These are phyloP conservation scores for Nematocida displodere DNA, from an alignment of 371 early-diverging fungal species.

Conservation along the genomic window DNA sequence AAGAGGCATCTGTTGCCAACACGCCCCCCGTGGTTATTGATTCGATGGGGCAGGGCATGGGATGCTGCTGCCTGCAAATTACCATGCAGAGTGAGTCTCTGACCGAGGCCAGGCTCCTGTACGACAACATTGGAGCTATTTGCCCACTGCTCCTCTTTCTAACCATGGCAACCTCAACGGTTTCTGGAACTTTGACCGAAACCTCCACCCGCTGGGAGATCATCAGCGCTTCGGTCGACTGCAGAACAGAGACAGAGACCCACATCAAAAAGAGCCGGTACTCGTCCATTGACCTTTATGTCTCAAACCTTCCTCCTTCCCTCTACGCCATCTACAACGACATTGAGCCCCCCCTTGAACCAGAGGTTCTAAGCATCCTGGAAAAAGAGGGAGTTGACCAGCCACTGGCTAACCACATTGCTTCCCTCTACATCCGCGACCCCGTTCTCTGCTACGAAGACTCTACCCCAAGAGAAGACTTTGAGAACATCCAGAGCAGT, in stretches of 20 bases:
- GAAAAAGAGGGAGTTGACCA: slow-evolving; percentile 74
- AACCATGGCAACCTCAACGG: slow-evolving; percentile 85
- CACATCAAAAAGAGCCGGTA: slow-evolving; percentile 86
- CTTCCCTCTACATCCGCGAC: slow-evolving; percentile 92
- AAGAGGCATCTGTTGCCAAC: not conserved
- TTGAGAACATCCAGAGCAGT: slow-evolving; percentile 86
- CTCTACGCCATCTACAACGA: slow-evolving; percentile 78
- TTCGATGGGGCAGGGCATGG: slow-evolving; percentile 98
- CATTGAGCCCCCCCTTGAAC: slow-evolving; percentile 74
- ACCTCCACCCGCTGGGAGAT: slow-evolving; percentile 95
- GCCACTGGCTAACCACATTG: slow-evolving; percentile 78
- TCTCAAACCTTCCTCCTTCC: slow-evolving; percentile 66
- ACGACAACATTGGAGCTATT: slow-evolving; percentile 85
- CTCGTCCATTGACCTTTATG: slow-evolving; percentile 82
- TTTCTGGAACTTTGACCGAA: slow-evolving; percentile 83
- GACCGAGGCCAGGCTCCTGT: slow-evolving; percentile 79
- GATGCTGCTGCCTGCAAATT: slow-evolving; percentile 92
- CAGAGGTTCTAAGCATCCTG: slow-evolving; percentile 71
- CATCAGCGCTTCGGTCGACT: slow-evolving; percentile 84
- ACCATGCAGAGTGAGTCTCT: slow-evolving; percentile 93
- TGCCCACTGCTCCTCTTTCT: slow-evolving; percentile 88
- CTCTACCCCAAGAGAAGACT: slow-evolving; percentile 66
- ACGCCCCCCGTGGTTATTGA: slow-evolving; percentile 86
- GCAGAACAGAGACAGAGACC: slow-evolving; percentile 80
- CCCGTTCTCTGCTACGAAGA: slow-evolving; percentile 88